phyloP scores from a whole-genome alignment of 2,329 filamentous ascomycete genomes.

The Fonsecaea pedrosoi region DNA sequence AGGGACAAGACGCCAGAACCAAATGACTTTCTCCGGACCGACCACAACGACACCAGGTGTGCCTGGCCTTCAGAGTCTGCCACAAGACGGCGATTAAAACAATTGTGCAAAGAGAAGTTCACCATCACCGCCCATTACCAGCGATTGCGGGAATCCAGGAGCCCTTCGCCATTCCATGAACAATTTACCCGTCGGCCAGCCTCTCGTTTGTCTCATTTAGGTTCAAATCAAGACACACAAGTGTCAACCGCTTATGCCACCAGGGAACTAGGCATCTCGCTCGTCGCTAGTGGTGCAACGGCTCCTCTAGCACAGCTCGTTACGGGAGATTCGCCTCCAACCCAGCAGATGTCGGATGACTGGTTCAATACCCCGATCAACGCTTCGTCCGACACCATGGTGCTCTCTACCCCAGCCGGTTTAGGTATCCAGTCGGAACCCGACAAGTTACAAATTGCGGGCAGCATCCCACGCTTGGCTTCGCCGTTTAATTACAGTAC shows the following conservation, averaged over 20 bases:
- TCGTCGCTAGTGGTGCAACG: constrained; percentile 51
- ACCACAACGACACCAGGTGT: constrained; percentile 43
- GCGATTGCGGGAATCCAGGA: constrained; percentile 65
- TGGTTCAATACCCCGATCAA: constrained; percentile 49
- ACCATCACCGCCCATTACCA: constrained; percentile 69
- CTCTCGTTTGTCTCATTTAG: constrained; percentile 37
- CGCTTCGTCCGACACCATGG: constrained; percentile 25
- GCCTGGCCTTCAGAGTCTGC: constrained; percentile 65
- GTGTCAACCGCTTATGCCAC: constrained; percentile 50
- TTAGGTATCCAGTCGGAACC: constrained; percentile 35
- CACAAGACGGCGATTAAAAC: constrained; percentile 64
- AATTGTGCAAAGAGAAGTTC: constrained; percentile 67
- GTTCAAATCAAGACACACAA: constrained; percentile 36
- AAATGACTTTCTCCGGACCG: constrained; percentile 38
- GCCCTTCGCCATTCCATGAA: constrained; percentile 63
- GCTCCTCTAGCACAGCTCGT: constrained; percentile 47
- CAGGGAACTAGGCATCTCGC: constrained; percentile 54
- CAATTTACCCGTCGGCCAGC: constrained; percentile 44
- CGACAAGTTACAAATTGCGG: constrained; percentile 34
- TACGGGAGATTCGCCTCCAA: constrained; percentile 41
- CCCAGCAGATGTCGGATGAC: constrained; percentile 40
- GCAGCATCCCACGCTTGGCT: constrained; percentile 52
- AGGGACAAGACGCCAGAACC: constrained; percentile 39
- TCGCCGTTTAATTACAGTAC: constrained; percentile 59
- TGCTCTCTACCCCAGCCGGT: constrained; percentile 35